Conservation (phyloP, 108 stramenopile species). For the Parietichytrium sp. region DNA sequence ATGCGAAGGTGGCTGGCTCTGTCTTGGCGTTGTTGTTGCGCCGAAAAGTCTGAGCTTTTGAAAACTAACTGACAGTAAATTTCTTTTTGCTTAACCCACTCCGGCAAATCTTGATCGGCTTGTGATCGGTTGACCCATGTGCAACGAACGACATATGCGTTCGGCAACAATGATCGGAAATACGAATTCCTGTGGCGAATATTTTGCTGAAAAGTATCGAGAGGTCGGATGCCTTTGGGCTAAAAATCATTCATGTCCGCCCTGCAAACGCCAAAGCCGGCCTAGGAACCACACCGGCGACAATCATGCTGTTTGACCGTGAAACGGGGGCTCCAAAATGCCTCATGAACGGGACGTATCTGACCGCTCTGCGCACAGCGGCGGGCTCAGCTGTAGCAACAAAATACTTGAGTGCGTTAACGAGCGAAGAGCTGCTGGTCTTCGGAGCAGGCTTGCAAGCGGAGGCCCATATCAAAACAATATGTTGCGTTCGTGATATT, state of each 20-base stretch:
- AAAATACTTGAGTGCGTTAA: not conserved
- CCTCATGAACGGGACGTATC: constrained; percentile 4
- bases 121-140: too few relatives aligned
- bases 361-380: constrained; percentile 13
- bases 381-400: constrained; percentile 23
- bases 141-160: too few relatives aligned
- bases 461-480: constrained; percentile 10
- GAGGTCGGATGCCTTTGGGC: not conserved
- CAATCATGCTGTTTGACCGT: constrained; percentile 15
- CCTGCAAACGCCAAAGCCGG: not conserved
- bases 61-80: too few relatives aligned
- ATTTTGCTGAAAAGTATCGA: too few relatives aligned
- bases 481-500: constrained; percentile 35
- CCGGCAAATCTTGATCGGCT: too few relatives aligned
- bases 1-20: too few relatives aligned
- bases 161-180: too few relatives aligned
- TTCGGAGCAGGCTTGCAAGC: constrained; percentile 28
- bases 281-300: constrained; percentile 5
- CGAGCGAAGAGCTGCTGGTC: not conserved
- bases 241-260: constrained; percentile 14
- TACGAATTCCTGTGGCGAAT: too few relatives aligned
- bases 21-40: too few relatives aligned
- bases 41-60: too few relatives aligned
- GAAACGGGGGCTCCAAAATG: not conserved
- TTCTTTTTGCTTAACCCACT: too few relatives aligned